Evolutionary conservation across 2,329 filamentous ascomycete genomes (phyloP), one percentile per base, ranked within the genome.

Genomic region (Mollisiaceae sp.): DNA sequence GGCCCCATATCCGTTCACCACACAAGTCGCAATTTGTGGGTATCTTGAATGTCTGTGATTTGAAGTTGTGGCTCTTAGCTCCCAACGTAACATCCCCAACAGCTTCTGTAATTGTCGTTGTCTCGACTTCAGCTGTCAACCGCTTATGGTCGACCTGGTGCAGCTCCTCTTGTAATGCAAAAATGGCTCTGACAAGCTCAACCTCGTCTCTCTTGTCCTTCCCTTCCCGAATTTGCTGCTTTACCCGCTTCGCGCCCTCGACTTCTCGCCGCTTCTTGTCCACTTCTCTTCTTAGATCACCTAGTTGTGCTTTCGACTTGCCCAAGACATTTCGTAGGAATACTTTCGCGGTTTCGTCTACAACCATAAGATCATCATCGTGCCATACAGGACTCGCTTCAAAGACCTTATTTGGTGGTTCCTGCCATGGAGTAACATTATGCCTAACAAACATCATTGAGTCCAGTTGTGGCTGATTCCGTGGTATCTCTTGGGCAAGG

Each of bases 21-120:
- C 95, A 99, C 14, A 97, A 85, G 78, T 99, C 95, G 80, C 95
- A 99, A 77, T 98, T 98, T 4, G 95, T 99, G 0, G 96, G 96
- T 67, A 99, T 97, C 78, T 98, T 98, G 84, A 98, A 99, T 0
- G 95, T 98, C 76, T 98, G 93, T n/a, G 92, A 89, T 79, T 97
- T 97, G 85, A 99, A 99, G 75, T 97, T 95, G 82, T 99, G 95
- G 75, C 94, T 97, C 77, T 93, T 93, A 12, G 94, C 94, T 20
- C 94, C 94, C 22, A 97, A 82, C 1, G 94, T 97, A 62, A 99
- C 86, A 76, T 99, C 95, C 41, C 95, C 95, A 2, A 97, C 94
- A 0, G 89, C 91, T 11, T 89, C 83, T n/a, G 93, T 94, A 75
- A 99, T 97, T 1, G 94, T 97, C 1, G 91, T 90, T 9, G 94